Conservation (phyloP, 768 basidiomycete species). For the Boletus fagicola region DNA sequence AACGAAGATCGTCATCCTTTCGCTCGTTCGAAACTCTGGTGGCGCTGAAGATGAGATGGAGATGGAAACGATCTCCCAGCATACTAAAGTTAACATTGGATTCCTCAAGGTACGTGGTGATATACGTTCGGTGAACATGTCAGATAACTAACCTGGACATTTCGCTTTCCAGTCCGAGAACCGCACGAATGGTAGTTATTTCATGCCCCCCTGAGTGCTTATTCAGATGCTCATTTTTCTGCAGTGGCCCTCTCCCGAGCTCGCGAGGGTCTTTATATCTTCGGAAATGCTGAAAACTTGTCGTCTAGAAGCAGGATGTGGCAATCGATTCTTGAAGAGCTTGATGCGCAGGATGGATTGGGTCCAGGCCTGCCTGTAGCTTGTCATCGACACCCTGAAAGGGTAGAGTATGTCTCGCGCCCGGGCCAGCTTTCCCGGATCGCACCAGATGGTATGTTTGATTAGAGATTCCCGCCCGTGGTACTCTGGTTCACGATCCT, state of each 20-base stretch:
- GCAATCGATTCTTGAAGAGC: constrained; percentile 54
- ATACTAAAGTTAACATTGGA: constrained; percentile 49
- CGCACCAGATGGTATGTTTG: constrained; percentile 54
- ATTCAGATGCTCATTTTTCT: constrained; percentile 9
- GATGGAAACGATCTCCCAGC: constrained; percentile 9
- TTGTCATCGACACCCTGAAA: constrained; percentile 55
- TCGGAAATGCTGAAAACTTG: constrained; percentile 64
- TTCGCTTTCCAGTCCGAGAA: constrained; percentile 46
- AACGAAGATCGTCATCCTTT: constrained; percentile 65
- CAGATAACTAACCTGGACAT: background rate
- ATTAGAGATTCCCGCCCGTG: background rate
- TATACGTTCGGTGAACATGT: background rate
- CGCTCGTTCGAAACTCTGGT: constrained; percentile 70
- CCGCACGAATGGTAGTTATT: constrained; percentile 49
- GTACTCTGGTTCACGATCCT: background rate
- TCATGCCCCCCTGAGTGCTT: too few relatives aligned
- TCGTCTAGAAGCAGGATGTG: constrained; percentile 54
- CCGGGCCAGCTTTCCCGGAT: constrained; percentile 51
- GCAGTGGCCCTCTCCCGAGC: constrained; percentile 72
- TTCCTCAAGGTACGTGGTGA: constrained; percentile 61
- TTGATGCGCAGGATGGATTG: constrained; percentile 46
- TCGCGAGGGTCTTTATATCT: constrained; percentile 67
- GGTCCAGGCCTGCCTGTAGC: constrained; percentile 55
- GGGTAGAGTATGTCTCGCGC: constrained; percentile 38
- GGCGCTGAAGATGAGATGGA: constrained; percentile 38